Evolutionary conservation across 2,329 filamentous ascomycete genomes (phyloP), one percentile per base, ranked within the genome.

Genomic region (Pseudogymnoascus sp.): DNA sequence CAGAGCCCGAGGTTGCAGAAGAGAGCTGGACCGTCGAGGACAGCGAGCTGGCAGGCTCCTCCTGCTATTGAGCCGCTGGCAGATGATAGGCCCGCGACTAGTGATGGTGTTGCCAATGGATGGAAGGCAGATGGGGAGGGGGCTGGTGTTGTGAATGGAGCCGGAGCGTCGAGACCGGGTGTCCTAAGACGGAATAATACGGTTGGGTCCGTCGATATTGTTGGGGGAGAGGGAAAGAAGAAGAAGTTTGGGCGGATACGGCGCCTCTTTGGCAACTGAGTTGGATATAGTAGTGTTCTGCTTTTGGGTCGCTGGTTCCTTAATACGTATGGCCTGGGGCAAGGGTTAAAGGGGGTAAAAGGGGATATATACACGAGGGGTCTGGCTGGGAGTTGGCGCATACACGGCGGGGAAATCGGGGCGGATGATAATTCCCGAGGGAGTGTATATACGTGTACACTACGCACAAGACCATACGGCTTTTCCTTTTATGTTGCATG

Each of bases 381-480:
- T 33, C 47, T 54, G 47, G 28, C 11, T 54, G 25, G 43, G 39
- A 25, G 43, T 50, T 50, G 47, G 47, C 47, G 47, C 28, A 54
- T 33, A 14, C 47, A 54, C 16, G 47, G 47, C n/a, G 9, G 47
- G 47, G 47, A 18, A 54, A 28, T 33, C 5, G 22, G 47, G 25
- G 28, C 28, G 47, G 47, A 14, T 33, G 16, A 54, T 54, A 54
- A 54, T 54, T 54, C 28, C 47, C 14, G 47, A 5, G 28, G 28
- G 47, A 54, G 47, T 54, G 47, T 54, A 54, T 54, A 54, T 54
- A 54, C 47, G 47, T 54, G 47, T 54, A 54, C 47, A 33, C 28
- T 33, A 54, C 47, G 22, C 22, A 33, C 47, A 54, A 54, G 47
- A 20, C 47, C 47, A 33, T 54, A 54, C 47, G 47, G 47, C 47